Evolutionary conservation across 164 flowering plant species (phyloP).

Genomic region (Umbilicus rupestris): DNA sequence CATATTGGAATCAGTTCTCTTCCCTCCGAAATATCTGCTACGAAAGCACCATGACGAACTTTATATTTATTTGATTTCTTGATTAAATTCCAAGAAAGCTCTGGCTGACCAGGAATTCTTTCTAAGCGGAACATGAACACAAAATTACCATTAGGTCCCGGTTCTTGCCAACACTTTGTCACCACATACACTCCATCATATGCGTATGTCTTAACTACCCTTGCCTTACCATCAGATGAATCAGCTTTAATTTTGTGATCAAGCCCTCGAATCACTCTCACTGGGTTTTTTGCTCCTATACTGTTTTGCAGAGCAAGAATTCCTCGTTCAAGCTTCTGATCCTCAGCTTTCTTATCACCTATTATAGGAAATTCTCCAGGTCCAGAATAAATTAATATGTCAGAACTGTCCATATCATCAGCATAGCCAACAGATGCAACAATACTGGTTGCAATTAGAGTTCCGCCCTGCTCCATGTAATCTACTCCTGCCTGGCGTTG

Average conservation of each 20-base stretch:
- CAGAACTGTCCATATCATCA: constrained; percentile 47
- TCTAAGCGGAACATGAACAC: constrained; percentile 53
- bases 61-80: constrained; percentile 37
- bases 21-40: constrained; percentile 43
- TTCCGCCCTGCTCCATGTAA: constrained; percentile 28
- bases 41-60: constrained; percentile 44
- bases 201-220: constrained; percentile 30
- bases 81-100: constrained; percentile 48
- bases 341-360: constrained; percentile 34
- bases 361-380: constrained; percentile 49
- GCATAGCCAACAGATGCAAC: constrained; percentile 74
- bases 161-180: constrained; percentile 41
- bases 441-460: constrained; percentile 51
- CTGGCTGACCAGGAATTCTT: constrained; percentile 76
- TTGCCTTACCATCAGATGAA: constrained; percentile 26
- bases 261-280: constrained; percentile 74
- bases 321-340: constrained; percentile 34
- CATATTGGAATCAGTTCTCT: constrained; percentile 45
- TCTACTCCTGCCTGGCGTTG: constrained; percentile 67
- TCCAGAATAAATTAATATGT: constrained; percentile 50
- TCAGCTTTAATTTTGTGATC: constrained; percentile 33
- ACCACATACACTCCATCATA: constrained; percentile 79
- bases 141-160: constrained; percentile 42
- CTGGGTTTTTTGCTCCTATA: constrained; percentile 33
- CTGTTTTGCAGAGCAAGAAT: constrained; percentile 69